A percentile compares a stretch with the other conserved stretches of the same genome.
Evolutionary conservation across 176 grass and related monocot genomes (phyloP).

Genomic region (Musa schizocarpa): DNA sequence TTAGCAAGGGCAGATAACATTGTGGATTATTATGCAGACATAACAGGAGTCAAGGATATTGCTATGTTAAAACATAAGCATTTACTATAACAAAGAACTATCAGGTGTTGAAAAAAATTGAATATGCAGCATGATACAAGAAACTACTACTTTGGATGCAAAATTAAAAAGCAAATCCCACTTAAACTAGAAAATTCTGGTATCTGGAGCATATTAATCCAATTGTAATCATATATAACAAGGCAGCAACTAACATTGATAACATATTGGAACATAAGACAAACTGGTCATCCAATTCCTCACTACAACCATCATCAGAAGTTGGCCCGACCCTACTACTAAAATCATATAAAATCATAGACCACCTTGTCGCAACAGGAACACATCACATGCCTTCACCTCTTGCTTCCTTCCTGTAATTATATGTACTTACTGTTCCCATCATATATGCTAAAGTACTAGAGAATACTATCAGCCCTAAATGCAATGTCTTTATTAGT

Average conservation of each 20-base stretch:
- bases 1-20: background rate
- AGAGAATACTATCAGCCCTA: background rate
- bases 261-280: background rate
- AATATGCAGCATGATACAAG: no score
- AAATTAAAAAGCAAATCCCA: no score
- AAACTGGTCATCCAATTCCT: background rate
- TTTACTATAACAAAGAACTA: background rate
- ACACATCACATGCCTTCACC: no score
- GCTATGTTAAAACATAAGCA: background rate
- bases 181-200: background rate
- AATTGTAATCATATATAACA: background rate
- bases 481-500: background rate
- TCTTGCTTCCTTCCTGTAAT: no score
- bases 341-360: background rate
- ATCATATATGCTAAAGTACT: background rate
- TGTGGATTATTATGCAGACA: background rate
- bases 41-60: background rate
- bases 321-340: background rate
- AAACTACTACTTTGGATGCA: no score
- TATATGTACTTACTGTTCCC: background rate
- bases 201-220: background rate
- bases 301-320: background rate
- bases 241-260: background rate
- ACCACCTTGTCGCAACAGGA: no score
- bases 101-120: background rate